phyloP scores from a whole-genome alignment of 78 protist genomes.

The Chrysochromulina tobinii region DNA sequence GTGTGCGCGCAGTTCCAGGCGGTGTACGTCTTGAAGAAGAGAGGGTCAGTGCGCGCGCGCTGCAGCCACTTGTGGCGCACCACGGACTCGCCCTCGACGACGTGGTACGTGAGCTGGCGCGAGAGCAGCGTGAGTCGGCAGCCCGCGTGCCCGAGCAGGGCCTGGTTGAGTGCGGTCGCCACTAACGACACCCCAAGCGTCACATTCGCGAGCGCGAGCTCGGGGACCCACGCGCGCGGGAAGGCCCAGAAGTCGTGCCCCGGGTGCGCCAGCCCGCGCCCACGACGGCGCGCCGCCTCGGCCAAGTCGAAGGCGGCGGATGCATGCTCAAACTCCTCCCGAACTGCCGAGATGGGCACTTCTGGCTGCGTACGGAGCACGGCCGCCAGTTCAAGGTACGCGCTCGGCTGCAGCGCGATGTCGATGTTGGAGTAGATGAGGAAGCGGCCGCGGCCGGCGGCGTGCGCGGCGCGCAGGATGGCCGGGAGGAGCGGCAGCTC shows the following conservation, averaged over 20 bases:
- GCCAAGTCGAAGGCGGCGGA: background rate
- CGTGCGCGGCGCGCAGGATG: background rate
- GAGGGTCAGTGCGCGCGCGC: background rate
- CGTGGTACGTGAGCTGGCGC: background rate
- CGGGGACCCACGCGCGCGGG: background rate
- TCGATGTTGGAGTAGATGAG: constrained; percentile 17
- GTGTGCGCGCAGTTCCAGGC: background rate
- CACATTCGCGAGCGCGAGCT: background rate
- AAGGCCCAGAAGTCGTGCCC: background rate
- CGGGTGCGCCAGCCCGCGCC: constrained; percentile 1
- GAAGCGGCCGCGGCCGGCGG: background rate
- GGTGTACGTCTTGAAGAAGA: background rate
- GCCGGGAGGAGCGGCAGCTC: background rate
- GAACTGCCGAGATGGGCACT: background rate
- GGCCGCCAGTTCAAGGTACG: background rate
- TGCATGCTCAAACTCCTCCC: background rate
- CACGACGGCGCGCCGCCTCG: background rate
- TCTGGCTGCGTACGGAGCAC: background rate
- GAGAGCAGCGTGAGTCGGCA: background rate
- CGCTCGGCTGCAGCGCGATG: background rate
- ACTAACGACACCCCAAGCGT: background rate
- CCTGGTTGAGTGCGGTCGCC: constrained; percentile 7
- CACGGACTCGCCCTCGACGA: constrained; percentile 13
- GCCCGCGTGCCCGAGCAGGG: background rate
- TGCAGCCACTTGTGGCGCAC: background rate